Conservation (phyloP, 2,329 filamentous ascomycete genomes). For the Sporothrix euskadiensis region DNA sequence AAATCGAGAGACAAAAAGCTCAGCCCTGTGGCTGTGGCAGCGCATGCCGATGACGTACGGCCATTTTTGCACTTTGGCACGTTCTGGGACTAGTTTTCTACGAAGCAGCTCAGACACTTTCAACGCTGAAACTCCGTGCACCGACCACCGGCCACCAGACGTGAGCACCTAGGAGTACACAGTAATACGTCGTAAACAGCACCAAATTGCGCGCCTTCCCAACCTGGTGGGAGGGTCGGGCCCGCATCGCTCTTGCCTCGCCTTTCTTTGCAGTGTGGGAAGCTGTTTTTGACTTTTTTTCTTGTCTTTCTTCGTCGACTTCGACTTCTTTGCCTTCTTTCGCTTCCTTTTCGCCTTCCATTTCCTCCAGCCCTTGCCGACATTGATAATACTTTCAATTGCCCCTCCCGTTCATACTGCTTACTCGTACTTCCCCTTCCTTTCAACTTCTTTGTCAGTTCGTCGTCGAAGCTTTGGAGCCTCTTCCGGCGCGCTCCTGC, state of each 20-base stretch:
- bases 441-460: neutral
- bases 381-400: neutral
- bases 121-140: neutral
- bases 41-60: slow-evolving; percentile 27
- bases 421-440: too few relatives aligned
- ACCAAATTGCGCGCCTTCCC: neutral
- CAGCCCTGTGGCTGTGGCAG: slow-evolving; percentile 29
- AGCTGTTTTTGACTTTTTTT: neutral
- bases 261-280: neutral
- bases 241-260: slow-evolving; percentile 4
- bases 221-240: neutral
- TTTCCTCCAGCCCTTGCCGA: neutral
- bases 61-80: neutral
- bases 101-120: neutral
- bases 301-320: neutral
- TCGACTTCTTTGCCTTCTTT: neutral
- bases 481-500: neutral
- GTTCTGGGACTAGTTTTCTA: neutral
- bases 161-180: neutral
- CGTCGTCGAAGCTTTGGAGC: neutral
- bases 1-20: slow-evolving; percentile 16
- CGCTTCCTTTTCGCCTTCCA: neutral
- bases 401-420: neutral
- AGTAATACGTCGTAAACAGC: neutral
- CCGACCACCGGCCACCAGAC: neutral